Base-by-base conservation (phyloP, 164 flowering plant genomes). In the Chloranthus sessilifolius region DNA sequence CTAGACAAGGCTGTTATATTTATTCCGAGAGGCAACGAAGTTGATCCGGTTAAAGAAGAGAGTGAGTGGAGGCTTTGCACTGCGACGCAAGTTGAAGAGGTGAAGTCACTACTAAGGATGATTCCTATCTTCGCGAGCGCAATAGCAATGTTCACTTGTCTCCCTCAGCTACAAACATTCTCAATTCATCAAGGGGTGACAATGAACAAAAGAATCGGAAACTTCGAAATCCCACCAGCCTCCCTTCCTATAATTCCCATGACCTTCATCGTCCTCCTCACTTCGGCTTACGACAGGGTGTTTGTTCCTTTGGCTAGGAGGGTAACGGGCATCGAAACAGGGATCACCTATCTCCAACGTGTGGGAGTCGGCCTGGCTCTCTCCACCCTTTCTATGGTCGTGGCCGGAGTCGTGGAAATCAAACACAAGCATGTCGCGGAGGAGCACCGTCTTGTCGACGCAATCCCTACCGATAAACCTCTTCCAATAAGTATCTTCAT, bases 91-190 rank as follows among this genome's bases (percentile, higher is more conserved):
- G 81, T 79, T 17, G 81, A 75, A 46, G 77, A 79, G 36, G 76
- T 79, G n/a, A 75, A 74, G 49, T 59, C 67, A 37, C 27, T 79
- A 10, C 61, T 69, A 12, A 58, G 68, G 35, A 58, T 79, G 52
- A 12, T 71, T 3, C 81, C 84, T 5, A 67, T 79, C 12, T 76
- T 79, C 46, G 46, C 64, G 7, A 67, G 77, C 72, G 70, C 81
- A 7, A 70, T 79, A 14, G 64, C 72, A 53, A 72, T 79, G 80
- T 70, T 75, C 24, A 74, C 74, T 21, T 76, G 85, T 58, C 55
- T 79, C 1, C 81, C 85, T 43, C 85, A 79, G 55, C 79, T 79
- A 11, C 78, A 72, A 43, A 76, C 85, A 0, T 75, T 79, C 64
- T 74, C 85, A 10, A 58, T 79, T 54, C 67, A 76, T 29, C 81